Percentiles rank a stretch among this genome's conserved stretches.
These are phyloP conservation scores for Wolfiporia cocos DNA, from an alignment of 1,284 basidiomycete genomes.

Conservation along the genomic window DNA sequence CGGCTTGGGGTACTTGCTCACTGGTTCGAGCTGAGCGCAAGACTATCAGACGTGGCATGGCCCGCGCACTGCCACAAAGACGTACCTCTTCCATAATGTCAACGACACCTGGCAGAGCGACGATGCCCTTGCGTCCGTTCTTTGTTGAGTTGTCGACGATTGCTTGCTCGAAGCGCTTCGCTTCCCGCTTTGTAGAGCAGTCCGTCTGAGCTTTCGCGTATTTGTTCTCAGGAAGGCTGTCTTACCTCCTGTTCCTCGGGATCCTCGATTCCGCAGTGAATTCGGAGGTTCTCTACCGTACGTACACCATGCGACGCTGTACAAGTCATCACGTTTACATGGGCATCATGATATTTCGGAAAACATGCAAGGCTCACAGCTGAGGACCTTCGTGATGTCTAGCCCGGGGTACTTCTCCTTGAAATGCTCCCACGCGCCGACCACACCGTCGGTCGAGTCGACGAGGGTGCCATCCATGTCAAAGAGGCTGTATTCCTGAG, in stretches of 20 bases:
- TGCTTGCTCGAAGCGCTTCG: conserved; percentile 60
- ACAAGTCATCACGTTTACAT: conserved; percentile 1
- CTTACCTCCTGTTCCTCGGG: conserved; percentile 60
- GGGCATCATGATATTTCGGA: neutral
- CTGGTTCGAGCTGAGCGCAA: conserved; percentile 41
- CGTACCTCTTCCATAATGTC: conserved; percentile 46
- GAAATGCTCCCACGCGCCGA: conserved; percentile 72
- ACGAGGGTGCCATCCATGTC: conserved; percentile 80
- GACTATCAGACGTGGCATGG: too few relatives aligned
- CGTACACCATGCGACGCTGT: conserved; percentile 76
- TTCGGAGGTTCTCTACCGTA: conserved; percentile 72
- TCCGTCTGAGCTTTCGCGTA: neutral
- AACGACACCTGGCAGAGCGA: conserved; percentile 55
- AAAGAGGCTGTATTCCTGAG: conserved; percentile 44
- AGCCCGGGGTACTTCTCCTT: conserved; percentile 55
- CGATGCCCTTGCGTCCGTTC: conserved; percentile 51
- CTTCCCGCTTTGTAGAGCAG: conserved; percentile 41
- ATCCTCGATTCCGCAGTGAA: conserved; percentile 66
- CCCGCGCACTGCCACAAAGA: neutral
- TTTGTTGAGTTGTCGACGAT: conserved; percentile 52
- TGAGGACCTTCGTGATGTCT: conserved; percentile 55
- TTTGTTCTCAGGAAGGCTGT: neutral
- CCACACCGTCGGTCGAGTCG: conserved; percentile 66
- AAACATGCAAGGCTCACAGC: conserved; percentile 37
- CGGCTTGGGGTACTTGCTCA: conserved; percentile 41